Base-by-base conservation (phyloP, 257 asterid species). In the Rauvolfia tetraphylla region DNA sequence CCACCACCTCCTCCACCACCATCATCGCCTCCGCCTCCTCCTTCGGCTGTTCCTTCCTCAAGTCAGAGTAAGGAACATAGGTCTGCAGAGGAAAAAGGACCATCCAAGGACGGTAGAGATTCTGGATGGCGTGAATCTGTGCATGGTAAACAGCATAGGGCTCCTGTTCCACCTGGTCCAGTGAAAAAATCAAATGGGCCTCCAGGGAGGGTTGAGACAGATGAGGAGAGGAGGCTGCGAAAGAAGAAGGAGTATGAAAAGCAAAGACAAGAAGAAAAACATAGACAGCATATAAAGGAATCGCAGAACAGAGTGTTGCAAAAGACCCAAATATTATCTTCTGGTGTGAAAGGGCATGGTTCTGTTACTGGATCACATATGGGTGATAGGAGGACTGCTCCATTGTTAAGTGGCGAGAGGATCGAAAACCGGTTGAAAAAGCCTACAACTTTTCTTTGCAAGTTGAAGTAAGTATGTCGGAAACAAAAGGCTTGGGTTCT, bases 391-490 rank as follows among this genome's bases (percentile, higher is more conserved):
- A 88, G 89, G 88, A 90, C 92, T 68, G 76, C 91, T 74, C 92
- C 92, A 12, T 81, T 95, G 80, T 79, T 95, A 70, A 84, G 88
- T 62, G 87, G 95, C 22, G 98, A 90, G 75, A 88, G 94, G 83
- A 84, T 85, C 13, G 98, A 95, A 74, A 95, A 93, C 83, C 92
- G 98, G 75, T 85, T 95, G 83, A 93, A 93, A 93, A 95, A 93
- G 83, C 99, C 99, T 6, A 92, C 99, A 15, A 91, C 98, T 6
- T 95, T 95, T 77, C 89, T 95, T 84, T 95, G 99, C 98, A 95
- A 95, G 90, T 78, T 95, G 86, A 92, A 93, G 99, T 95, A 84
- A 91, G 98, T 93, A 72, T 79, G 59, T 57, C 59, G 76, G 27
- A 63, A 58, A 39, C 80, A n/a, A 78, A 68, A 70, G 72, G 67